Base-by-base conservation (phyloP, 768 basidiomycete species). In the Russula earlei region DNA sequence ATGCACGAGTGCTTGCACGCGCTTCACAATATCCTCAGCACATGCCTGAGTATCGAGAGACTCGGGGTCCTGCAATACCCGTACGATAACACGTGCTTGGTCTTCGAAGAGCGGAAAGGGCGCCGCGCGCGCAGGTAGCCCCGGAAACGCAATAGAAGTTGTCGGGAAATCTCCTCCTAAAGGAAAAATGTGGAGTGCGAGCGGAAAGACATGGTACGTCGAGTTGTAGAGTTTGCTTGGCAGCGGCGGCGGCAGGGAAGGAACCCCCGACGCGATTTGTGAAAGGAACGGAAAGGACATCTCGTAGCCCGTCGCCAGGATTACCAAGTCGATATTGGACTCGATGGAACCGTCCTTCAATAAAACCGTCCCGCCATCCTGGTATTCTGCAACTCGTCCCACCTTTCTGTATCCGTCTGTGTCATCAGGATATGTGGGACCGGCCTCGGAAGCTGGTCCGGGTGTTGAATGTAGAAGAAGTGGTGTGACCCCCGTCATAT, bases 71-170 rank as follows among this genome's bases (percentile, higher is more conserved):
- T 71, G 71, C 56, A 87, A 85, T 0, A 76, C 79, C 22, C 74
- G 73, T 20, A 83, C 66, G 7, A 80, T 74, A 2, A 81, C 84
- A 0, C 77, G 78, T 0, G 84, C 84, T 69, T 95, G 93, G 0
- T 79, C 80, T 68, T 96, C 90, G 46, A 84, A 74, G 0, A 91
- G 64, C 1, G 89, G 91, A 56, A 94, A 78, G 3, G 91, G 92
- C 0, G 76, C 76, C 22, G 89, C 80, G 33, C 72, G 71, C 25
- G 73, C 65, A 1, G 74, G 73, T 11, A 90, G 76, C 2, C 86
- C 80, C 49, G 86, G 71, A 67, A 91, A 88, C 9, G 80, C 84
- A 38, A 89, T 64, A 5, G 76, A 76, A 1, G 73, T 65, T 1
- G 74, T 71, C 1, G 74, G 82, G 64, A 72, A 76, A 43, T 62